phyloP scores from a whole-genome alignment of 805 yeast species.

The Ogataea wickerhamii region DNA sequence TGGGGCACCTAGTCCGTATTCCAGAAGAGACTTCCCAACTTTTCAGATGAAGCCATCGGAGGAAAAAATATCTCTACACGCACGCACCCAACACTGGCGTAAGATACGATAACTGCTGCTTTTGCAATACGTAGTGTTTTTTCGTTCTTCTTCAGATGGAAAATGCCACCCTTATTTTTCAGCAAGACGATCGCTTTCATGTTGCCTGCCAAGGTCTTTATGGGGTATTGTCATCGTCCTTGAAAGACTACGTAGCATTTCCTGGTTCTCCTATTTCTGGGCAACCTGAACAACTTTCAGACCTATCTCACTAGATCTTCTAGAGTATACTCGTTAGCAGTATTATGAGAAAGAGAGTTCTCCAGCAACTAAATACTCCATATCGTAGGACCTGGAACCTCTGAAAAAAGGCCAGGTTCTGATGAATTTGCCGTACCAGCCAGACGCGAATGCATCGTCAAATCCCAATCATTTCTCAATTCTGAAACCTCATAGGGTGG shows the following conservation, averaged over 20 bases:
- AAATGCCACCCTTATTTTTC: conserved; percentile 46
- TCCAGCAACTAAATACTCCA: conserved; percentile 1
- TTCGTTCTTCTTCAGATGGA: conserved; percentile 42
- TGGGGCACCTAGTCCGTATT: too few relatives aligned
- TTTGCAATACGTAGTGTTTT: conserved; percentile 55
- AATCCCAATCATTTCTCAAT: conserved; percentile 38
- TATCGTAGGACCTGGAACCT: conserved; percentile 42
- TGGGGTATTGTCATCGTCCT: not conserved
- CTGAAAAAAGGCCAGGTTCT: conserved; percentile 43
- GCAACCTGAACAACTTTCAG: conserved; percentile 45
- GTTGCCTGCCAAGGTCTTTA: not conserved
- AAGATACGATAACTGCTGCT: conserved; percentile 45
- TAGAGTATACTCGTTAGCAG: conserved; percentile 18
- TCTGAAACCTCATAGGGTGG: conserved; percentile 32
- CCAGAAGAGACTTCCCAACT: too few relatives aligned
- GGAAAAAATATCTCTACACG: too few relatives aligned
- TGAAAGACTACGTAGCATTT: conserved; percentile 29
- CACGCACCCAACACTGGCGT: conserved; percentile 62
- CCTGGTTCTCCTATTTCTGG: conserved; percentile 37
- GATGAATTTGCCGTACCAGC: conserved; percentile 43
- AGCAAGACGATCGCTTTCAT: conserved; percentile 37
- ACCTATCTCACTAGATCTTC: conserved; percentile 46
- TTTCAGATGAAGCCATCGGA: too few relatives aligned
- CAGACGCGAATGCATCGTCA: conserved; percentile 40
- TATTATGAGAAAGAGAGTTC: conserved; percentile 2